Percentiles rank a stretch among this genome's conserved stretches.
Conservation (phyloP, 2,329 filamentous ascomycete species). For the Colletotrichum sp. region DNA sequence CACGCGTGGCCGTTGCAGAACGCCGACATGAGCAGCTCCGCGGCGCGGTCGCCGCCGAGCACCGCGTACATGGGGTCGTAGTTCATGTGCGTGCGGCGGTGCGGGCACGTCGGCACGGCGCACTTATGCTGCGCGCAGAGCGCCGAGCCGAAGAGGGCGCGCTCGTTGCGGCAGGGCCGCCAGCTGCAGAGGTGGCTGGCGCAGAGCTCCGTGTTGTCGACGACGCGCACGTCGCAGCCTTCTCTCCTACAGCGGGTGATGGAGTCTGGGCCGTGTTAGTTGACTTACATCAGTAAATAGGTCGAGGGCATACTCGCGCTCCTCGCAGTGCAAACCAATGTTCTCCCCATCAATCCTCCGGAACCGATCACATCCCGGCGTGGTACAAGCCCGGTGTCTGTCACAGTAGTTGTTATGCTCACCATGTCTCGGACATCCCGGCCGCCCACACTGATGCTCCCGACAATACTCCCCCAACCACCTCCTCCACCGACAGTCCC, state of each 20-base stretch:
- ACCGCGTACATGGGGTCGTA: neutral
- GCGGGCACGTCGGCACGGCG: conserved; percentile 21
- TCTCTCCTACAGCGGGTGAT: neutral
- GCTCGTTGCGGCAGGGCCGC: conserved; percentile 22
- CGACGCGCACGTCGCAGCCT: conserved; percentile 6
- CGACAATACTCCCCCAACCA: conserved; percentile 25
- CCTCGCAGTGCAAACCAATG: conserved; percentile 21
- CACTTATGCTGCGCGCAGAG: conserved; percentile 30
- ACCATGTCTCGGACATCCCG: conserved; percentile 27
- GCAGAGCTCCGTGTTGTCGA: conserved; percentile 18
- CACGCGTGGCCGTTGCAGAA: conserved; percentile 18
- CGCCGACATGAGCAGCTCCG: neutral
- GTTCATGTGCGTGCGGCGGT: neutral
- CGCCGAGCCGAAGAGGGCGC: neutral
- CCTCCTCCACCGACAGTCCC: conserved; percentile 25
- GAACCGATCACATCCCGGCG: conserved; percentile 8
- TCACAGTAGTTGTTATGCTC: conserved; percentile 23
- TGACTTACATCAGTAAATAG: neutral
- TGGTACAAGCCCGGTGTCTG: conserved; percentile 21
- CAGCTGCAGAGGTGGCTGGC: conserved; percentile 26
- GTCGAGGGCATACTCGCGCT: conserved; percentile 22
- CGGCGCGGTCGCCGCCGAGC: neutral
- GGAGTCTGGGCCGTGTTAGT: conserved; percentile 1
- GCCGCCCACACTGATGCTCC: conserved; percentile 29
- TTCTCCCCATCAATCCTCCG: conserved; percentile 15